Evolutionary conservation across 768 basidiomycete species (phyloP), one percentile per base, ranked within the genome.

Genomic region (Boletus barrowsii): DNA sequence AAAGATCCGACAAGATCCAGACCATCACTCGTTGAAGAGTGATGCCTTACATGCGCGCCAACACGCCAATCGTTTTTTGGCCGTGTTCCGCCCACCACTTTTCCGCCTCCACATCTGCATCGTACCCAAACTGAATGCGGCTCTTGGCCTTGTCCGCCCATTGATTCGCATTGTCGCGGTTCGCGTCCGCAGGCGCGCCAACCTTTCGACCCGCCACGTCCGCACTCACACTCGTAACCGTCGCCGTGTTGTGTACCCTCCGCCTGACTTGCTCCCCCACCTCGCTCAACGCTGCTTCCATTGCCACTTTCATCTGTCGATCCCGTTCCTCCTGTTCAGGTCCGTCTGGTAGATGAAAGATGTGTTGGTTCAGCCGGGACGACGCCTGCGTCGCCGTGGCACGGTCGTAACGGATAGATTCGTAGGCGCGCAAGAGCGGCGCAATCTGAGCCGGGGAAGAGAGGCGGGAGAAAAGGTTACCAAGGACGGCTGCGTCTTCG

Each of bases 131-230:
- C 60, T 79, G 76, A 5, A 58, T 59, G 35, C 44, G 53, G 49
- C 67, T 83, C 73, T 81, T 82, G 47, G 63, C 67, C 60, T 72
- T 75, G 62, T 85, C 83, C 6, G 82, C 81, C 83, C 83, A 84
- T 56, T 81, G 75, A 56, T 84, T 84, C 52, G 73, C 70, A 58
- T 77, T 81, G 24, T 72, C 71, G 24, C 44, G 56, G 20, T n/a
- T 42, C 7, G 32, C 35, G 8, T 54, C 49, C 13, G 26, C 13
- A 10, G 5, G 18, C 20, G 32, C n/a, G 13, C 35, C 35, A 8
- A 37, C 39, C 10, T 3, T 39, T 5, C 29, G 18, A 3, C 4
- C 10, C 14, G 22, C 22, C 40, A 14, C 5, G 29, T 0, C 20
- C 5, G 22, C 3, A 11, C 26, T 2, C 15, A 11, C 14, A 10